Evolutionary conservation across 345 rosid species (phyloP).

Genomic region (Arabis alpina): DNA sequence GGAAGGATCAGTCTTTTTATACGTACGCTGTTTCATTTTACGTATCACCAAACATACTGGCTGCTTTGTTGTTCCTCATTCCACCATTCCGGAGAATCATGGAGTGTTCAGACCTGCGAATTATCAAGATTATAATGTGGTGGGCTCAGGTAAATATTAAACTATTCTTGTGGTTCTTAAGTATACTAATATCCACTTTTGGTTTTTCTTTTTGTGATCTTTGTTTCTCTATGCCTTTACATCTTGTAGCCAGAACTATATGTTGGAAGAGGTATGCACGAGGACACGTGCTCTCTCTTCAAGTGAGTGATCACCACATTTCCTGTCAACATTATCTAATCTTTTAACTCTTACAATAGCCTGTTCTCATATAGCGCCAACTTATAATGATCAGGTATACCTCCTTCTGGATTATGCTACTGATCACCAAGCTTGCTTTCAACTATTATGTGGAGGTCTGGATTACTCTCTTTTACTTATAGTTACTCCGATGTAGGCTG

Average conservation of each 20-base stretch:
- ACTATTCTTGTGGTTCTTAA: constrained; percentile 15
- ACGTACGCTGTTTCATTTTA: constrained; percentile 72
- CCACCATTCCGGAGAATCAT: constrained; percentile 73
- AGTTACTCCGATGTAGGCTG: constrained; percentile 15
- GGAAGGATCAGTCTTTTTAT: constrained; percentile 72
- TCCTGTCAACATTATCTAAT: constrained; percentile 18
- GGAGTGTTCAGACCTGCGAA: constrained; percentile 80
- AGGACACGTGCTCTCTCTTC: constrained; percentile 74
- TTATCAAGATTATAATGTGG: constrained; percentile 85
- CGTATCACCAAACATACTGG: constrained; percentile 70
- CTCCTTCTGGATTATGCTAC: constrained; percentile 82
- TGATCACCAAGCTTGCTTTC: constrained; percentile 93
- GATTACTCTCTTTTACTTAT: constrained; percentile 7
- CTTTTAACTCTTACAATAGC: not conserved
- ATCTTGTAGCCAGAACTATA: constrained; percentile 83
- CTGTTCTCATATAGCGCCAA: constrained; percentile 24
- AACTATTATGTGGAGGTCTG: constrained; percentile 97
- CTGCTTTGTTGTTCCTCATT: constrained; percentile 72
- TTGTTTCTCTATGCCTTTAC: constrained; percentile 22
- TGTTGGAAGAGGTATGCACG: constrained; percentile 99
- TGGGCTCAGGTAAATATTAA: constrained; percentile 89
- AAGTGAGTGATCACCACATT: constrained; percentile 56
- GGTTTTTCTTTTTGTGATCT: constrained; percentile 6
- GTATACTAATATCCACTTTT: not conserved
- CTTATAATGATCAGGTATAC: constrained; percentile 67